Base-by-base conservation (phyloP, 1,284 basidiomycete genomes). In the Athelia psychrophila region DNA sequence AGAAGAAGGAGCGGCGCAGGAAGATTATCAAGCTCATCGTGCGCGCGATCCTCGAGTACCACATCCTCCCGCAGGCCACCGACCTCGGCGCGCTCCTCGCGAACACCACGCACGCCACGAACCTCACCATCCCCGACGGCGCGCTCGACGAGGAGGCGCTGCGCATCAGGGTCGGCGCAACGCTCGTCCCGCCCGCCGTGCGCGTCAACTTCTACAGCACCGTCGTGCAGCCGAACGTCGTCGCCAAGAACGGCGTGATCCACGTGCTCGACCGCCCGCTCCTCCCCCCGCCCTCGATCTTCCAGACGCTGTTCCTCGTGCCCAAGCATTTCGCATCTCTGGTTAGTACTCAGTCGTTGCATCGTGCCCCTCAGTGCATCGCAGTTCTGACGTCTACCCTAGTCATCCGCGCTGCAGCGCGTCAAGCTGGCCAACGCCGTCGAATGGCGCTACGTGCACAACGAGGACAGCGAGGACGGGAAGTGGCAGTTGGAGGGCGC, bases 391-490 rank as follows among this genome's bases (percentile, higher is more conserved):
- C 18, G n/a, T n/a, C n/a, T n/a, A n/a, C n/a, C n/a, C n/a, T 50
- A 82, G 81, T 84, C 83, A 2, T 81, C 81, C 1, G 79, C 81
- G 8, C 63, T 84, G 6, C 84, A 88, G 58, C 78, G 80, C 40
- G 73, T 77, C 2, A 72, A 71, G 24, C 72, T 82, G 12, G 72
- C 72, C 3, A 66, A 78, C 50, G 73, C 71, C 6, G 54, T 80
- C 45, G 79, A 83, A 48, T 72, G 76, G 57, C 70, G 71, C 48
- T 77, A 74, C 56, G 66, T 72, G 46, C 66, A 60, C 22, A 62
- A 68, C 32, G 52, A 69, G 12, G 12, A n/a, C 19, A 10, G 16
- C 16, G 67, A 71, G n/a, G 63, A 65, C 12, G 62, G 71, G 47
- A 58, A 70, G 56, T 60, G 66, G 58, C 57, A 65, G 24, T 70